Percentiles rank a stretch among this genome's conserved stretches.
phyloP scores from a whole-genome alignment of 2,329 filamentous ascomycete species.

The Fusarium keratoplasticum region DNA sequence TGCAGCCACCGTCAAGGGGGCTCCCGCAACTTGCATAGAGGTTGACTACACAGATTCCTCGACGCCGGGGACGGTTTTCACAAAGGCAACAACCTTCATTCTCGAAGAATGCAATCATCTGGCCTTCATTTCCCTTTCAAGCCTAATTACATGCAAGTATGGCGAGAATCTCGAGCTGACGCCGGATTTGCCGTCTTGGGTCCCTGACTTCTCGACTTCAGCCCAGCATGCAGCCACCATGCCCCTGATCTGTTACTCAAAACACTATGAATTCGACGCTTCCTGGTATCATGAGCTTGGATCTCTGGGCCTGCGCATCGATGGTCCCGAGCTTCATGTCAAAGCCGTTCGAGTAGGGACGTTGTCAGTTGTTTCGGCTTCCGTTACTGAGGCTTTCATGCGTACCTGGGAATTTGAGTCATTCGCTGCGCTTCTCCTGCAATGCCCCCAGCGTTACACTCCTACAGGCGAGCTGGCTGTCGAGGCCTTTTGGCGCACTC shows the following conservation, averaged over 20 bases:
- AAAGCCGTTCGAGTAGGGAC: background rate
- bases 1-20: background rate
- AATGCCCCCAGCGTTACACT: background rate
- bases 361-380: background rate
- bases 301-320: background rate
- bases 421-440: background rate
- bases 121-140: background rate
- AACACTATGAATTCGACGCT: background rate
- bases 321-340: background rate
- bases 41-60: background rate
- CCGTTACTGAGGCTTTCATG: background rate
- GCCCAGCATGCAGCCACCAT: background rate
- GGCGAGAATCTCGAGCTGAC: background rate
- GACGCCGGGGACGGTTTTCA: background rate
- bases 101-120: background rate
- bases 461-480: background rate
- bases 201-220: background rate
- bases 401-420: background rate
- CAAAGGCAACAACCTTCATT: background rate
- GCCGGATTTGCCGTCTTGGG: background rate
- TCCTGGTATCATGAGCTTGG: background rate
- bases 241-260: background rate
- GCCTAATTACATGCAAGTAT: background rate
- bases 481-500: background rate
- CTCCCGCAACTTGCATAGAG: background rate